Percentiles rank a stretch among this genome's conserved stretches.
Evolutionary conservation across 177 flowering plant genomes (phyloP).

Genomic region (Vitis hybrid): DNA sequence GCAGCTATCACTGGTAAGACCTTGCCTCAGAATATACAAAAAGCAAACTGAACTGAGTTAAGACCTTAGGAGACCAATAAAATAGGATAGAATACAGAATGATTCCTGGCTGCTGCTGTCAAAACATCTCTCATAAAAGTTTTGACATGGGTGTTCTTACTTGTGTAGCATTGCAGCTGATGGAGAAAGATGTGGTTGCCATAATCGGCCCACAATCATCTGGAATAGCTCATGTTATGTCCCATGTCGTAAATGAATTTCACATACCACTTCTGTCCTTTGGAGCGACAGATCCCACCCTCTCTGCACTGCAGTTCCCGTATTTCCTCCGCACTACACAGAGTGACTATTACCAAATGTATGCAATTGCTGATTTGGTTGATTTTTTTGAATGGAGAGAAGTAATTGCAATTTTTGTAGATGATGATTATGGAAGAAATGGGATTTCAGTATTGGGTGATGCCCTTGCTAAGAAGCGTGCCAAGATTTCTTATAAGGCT

Average conservation of each 20-base stretch:
- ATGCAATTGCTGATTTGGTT: conserved; percentile 74
- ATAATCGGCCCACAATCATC: conserved; percentile 89
- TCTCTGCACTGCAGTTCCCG: conserved; percentile 68
- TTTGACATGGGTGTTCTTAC: conserved; percentile 14
- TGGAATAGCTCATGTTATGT: conserved; percentile 78
- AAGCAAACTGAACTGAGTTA: no score
- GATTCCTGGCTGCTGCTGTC: no score
- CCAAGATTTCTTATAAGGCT: conserved; percentile 75
- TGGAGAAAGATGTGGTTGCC: conserved; percentile 70
- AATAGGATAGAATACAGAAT: neutral
- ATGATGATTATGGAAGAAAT: conserved; percentile 84
- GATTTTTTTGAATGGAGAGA: conserved; percentile 69
- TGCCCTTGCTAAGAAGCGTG: conserved; percentile 66
- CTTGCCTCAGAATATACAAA: no score
- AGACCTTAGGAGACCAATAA: no score
- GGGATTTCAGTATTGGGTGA: conserved; percentile 76
- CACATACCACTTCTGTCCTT: conserved; percentile 85
- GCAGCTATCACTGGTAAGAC: no score
- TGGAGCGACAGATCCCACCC: conserved; percentile 85
- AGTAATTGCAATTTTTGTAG: conserved; percentile 76
- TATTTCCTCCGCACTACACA: conserved; percentile 74
- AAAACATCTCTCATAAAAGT: no score
- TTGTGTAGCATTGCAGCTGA: conserved; percentile 69
- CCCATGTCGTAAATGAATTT: conserved; percentile 77
- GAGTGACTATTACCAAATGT: conserved; percentile 78